Percentiles rank a stretch among this genome's conserved stretches.
Conservation (phyloP, 169 alveolate genomes). For the Babesia gibsoni region DNA sequence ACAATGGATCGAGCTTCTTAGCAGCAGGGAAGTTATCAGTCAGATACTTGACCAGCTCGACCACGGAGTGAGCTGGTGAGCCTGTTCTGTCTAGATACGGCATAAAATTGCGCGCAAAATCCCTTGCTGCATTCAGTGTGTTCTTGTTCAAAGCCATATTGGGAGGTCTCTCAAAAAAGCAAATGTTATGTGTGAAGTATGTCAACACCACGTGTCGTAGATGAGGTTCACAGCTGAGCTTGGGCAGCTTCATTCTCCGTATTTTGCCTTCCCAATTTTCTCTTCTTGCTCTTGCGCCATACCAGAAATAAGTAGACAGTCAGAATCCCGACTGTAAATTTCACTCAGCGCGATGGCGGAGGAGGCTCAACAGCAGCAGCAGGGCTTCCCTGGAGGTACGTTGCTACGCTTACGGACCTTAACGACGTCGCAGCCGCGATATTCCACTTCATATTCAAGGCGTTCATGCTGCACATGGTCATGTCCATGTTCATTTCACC, state of each 20-base stretch:
- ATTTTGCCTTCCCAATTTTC: too few species aligned
- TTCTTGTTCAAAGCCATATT: constrained; percentile 30
- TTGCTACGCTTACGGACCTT: background rate
- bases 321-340: background rate
- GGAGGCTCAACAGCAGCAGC: constrained; percentile 2
- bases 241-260: too few species aligned
- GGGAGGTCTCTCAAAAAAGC: too few species aligned
- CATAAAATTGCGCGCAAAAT: constrained; percentile 25
- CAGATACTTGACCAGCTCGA: constrained; percentile 38
- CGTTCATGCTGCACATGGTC: constrained; percentile 15
- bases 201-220: too few species aligned
- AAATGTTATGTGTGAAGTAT: too few species aligned
- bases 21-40: constrained; percentile 32
- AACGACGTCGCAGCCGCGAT: constrained; percentile 29
- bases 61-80: constrained; percentile 59
- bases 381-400: constrained; percentile 1
- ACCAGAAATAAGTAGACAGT: too few species aligned
- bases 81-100: constrained; percentile 57
- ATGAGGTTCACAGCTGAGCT: too few species aligned
- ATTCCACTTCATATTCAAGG: constrained; percentile 27
- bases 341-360: background rate
- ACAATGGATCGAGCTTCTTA: constrained; percentile 19
- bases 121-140: constrained; percentile 34
- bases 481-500: constrained; percentile 8
- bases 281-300: too few species aligned